Percentiles rank a stretch among this genome's conserved stretches.
Evolutionary conservation across 2,329 filamentous ascomycete genomes (phyloP).

Genomic region (Claviceps digitariae): DNA sequence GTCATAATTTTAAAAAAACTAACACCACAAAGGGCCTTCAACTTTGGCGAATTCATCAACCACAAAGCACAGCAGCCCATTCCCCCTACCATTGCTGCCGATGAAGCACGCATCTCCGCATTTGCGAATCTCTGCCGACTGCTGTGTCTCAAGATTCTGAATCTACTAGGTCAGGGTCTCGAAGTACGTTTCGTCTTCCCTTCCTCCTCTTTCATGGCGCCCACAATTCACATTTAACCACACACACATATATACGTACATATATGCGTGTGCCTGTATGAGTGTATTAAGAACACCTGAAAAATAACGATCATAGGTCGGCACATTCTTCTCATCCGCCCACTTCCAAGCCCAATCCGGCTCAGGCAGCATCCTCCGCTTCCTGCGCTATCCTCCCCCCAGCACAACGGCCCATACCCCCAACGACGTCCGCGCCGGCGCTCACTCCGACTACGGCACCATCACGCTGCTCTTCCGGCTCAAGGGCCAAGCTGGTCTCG

Average conservation of each 20-base stretch:
- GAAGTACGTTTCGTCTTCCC: conserved; percentile 37
- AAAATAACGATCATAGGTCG: conserved; percentile 18
- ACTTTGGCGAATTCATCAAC: conserved; percentile 65
- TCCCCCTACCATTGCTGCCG: conserved; percentile 45
- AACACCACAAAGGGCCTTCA: conserved; percentile 56
- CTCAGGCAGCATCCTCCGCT: conserved; percentile 49
- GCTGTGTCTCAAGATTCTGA: conserved; percentile 60
- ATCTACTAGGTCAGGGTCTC: conserved; percentile 66
- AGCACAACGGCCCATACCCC: conserved; percentile 27
- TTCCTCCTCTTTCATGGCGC: background rate
- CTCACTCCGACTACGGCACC: conserved; percentile 77
- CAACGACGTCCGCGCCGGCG: conserved; percentile 69
- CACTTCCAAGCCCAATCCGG: conserved; percentile 31
- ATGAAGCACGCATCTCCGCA: conserved; percentile 46
- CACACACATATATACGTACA: too few species aligned
- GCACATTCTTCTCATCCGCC: conserved; percentile 40
- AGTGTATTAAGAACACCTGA: too few species aligned
- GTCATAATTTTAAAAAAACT: background rate
- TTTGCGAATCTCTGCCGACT: conserved; percentile 61
- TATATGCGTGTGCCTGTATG: background rate
- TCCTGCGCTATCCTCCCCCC: conserved; percentile 58
- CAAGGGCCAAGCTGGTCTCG: conserved; percentile 70
- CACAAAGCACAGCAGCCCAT: conserved; percentile 65
- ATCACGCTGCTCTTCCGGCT: conserved; percentile 73
- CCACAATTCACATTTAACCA: background rate